Conservation (phyloP, 345 rosid genomes). For the Reutealis trisperma region DNA sequence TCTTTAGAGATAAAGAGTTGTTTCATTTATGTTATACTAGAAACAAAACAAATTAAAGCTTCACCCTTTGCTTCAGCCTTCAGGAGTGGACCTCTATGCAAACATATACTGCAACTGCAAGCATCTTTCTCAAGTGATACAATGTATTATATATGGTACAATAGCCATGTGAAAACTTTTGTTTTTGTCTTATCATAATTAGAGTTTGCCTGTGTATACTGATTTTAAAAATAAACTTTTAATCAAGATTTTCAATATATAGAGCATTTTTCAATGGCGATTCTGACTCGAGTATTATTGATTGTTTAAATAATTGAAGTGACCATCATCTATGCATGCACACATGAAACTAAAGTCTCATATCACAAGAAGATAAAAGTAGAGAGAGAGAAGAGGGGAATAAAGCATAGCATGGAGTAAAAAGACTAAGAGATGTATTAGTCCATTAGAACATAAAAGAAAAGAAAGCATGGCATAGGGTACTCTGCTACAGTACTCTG, state of each 20-base stretch:
- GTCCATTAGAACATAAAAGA: constrained; percentile 17
- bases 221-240: too few species aligned
- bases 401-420: constrained; percentile 18
- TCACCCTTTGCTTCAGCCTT: too few species aligned
- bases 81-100: too few species aligned
- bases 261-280: too few species aligned
- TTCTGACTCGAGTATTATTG: too few species aligned
- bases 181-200: constrained; percentile 30
- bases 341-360: neutral
- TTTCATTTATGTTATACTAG: too few species aligned
- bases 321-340: neutral
- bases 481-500: constrained; percentile 22
- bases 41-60: too few species aligned
- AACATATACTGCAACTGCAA: too few species aligned
- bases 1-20: too few species aligned
- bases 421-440: neutral
- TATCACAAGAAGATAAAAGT: constrained; percentile 5
- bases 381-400: constrained; percentile 24
- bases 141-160: constrained; percentile 18
- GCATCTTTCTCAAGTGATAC: neutral
- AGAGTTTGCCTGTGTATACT: neutral
- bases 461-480: constrained; percentile 15
- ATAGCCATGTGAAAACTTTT: constrained; percentile 32
- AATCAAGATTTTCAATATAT: too few species aligned
- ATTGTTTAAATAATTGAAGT: too few species aligned